These are phyloP conservation scores for Salix dunnii DNA, from an alignment of 345 rosid genomes.

Conservation along the genomic window DNA sequence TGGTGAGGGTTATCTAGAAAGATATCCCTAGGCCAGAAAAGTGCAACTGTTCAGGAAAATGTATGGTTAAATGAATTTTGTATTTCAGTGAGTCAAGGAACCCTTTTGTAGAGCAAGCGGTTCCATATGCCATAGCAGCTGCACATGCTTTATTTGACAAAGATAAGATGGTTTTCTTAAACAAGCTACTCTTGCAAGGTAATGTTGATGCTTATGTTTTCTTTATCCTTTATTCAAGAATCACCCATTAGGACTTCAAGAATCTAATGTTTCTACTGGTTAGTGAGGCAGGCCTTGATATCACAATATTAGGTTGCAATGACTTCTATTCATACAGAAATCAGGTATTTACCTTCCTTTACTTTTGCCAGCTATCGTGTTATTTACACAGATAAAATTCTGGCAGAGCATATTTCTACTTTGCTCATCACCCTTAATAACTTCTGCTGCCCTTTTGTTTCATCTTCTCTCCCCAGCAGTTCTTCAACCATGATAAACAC, in stretches of 20 bases:
- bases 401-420: not conserved
- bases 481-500: not conserved
- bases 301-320: slow-evolving; percentile 83
- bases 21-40: not conserved
- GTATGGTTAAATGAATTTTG: slow-evolving; percentile 4
- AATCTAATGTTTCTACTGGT: slow-evolving; percentile 28
- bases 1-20: not conserved
- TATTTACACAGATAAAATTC: not conserved
- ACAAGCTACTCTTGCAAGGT: slow-evolving; percentile 83
- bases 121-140: slow-evolving; percentile 81
- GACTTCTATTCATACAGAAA: slow-evolving; percentile 94
- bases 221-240: not conserved
- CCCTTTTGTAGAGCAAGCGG: slow-evolving; percentile 82
- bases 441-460: not conserved
- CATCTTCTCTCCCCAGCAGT: not conserved
- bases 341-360: slow-evolving; percentile 42
- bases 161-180: slow-evolving; percentile 49
- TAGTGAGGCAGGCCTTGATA: slow-evolving; percentile 72
- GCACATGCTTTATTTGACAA: slow-evolving; percentile 52
- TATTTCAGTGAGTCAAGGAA: slow-evolving; percentile 66
- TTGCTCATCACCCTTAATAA: not conserved
- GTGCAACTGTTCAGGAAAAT: not conserved
- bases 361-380: not conserved
- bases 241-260: slow-evolving; percentile 1
- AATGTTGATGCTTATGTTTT: slow-evolving; percentile 15